Base-by-base conservation (phyloP, 257 asterid species). In the Ocimum tenuiflorum region DNA sequence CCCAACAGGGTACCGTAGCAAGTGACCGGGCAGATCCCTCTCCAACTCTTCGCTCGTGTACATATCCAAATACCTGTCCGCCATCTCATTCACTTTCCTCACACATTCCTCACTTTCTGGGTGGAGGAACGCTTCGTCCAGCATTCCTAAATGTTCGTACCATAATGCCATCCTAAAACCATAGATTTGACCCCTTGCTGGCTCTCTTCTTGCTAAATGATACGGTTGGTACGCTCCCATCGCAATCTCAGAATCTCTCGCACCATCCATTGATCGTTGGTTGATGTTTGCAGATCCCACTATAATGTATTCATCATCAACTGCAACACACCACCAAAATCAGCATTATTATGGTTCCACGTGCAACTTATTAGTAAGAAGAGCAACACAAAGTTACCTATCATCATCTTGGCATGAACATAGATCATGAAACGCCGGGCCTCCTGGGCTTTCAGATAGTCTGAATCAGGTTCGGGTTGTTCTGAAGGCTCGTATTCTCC, bases 391-490 rank as follows among this genome's bases (percentile, higher is more conserved):
- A 3, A 53, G 68, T 71, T 77, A 91, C 98, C 98, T 29, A 91
- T 88, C 96, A 88, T 83, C 98, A 91, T 88, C 81, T 91, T 91
- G 79, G 98, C 75, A 77, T 91, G 98, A 23, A 87, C 98, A 23
- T 91, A 91, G 72, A 91, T 91, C 98, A 91, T 91, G 72, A 91
- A 91, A 7, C 98, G 96, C 12, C 96, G 91, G 63, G 96, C 96
- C 78, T 85, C 91, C 86, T 91, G 98, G 58, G 98, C 98, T 80
- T 74, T 81, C 0, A 38, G 68, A 66, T 91, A 89, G 78, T 89
- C 92, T 4, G 96, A 69, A 73, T 87, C 98, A 22, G 96, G 81
- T 17, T 91, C 95, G 0, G 98, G 98, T 47, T 77, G 60, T 65
- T 85, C 96, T 0, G 95, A 75, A 35, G 98, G 98, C 73, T 91